Conservation (phyloP, 306 rosid species). For the Glycyrrhiza uralensis region DNA sequence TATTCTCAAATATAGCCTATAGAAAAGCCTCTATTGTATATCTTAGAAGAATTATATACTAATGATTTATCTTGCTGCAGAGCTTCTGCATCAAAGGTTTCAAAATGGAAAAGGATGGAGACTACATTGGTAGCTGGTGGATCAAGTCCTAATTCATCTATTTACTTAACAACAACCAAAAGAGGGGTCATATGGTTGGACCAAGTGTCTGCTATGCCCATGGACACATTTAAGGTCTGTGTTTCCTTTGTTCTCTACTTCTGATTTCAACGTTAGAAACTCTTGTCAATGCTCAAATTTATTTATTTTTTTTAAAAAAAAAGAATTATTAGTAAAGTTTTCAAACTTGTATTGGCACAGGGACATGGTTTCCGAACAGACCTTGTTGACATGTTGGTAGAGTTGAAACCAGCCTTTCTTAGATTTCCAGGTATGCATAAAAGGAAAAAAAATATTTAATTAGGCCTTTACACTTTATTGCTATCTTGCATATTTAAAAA, state of each 20-base stretch:
- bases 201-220: constrained; percentile 45
- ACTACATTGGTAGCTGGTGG: constrained; percentile 1
- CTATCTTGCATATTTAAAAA: neutral
- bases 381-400: constrained; percentile 44
- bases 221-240: constrained; percentile 33
- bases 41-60: neutral
- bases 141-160: constrained; percentile 10
- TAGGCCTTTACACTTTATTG: neutral
- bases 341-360: constrained; percentile 32
- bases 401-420: constrained; percentile 61
- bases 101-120: constrained; percentile 32
- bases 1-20: neutral
- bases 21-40: neutral
- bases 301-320: neutral
- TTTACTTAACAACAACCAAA: constrained; percentile 31
- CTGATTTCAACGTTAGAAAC: neutral
- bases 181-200: constrained; percentile 39
- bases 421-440: constrained; percentile 73
- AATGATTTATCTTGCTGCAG: constrained; percentile 43
- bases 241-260: neutral
- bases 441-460: neutral
- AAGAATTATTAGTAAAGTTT: neutral
- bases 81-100: constrained; percentile 33
- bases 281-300: neutral
- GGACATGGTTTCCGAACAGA: constrained; percentile 84